Base-by-base conservation (phyloP, 768 basidiomycete species). In the Hygrophoropsis aurantiaca region DNA sequence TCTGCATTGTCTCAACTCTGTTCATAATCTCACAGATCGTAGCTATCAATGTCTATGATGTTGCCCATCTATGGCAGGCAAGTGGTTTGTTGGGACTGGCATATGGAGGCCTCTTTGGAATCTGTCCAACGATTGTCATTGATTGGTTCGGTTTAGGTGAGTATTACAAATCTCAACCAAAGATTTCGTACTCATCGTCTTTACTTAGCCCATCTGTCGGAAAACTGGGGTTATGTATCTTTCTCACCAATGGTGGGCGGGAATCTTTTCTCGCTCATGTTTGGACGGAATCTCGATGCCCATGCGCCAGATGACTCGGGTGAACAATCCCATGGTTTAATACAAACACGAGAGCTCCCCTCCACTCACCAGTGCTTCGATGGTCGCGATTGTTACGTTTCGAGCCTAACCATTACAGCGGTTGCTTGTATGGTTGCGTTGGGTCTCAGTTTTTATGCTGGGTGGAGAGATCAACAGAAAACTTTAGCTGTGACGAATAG, bases 91-190 rank as follows among this genome's bases (percentile, higher is more conserved):
- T 73, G 9, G 62, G 64, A 10, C 56, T 74, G 23, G 81, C 84
- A 0, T 87, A 93, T 55, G 91, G 91, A 3, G 75, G 80, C 40
- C 59, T 82, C 44, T 92, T 90, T 60, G 87, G 85, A 2, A 69
- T 87, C 35, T 75, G 79, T 58, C 88, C 90, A 0, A 82, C 85
- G n/a, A 74, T 94, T 24, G 74, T 80, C 42, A 75, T 94, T 20
- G 93, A 94, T 55, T 93, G 89, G 90, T 94, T 94, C 55, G 92
- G 92, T 6, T 72, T 94, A 58, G 72, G 89, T 89, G 56, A 58
- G 87, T 81, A 2, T 10, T 24, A 34, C 47, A n/a, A 20, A 36
- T 38, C 44, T 52, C 15, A 26, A 21, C 15, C 23, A 27, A 35
- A 6, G n/a, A n/a, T n/a, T n/a, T n/a, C 9, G 26, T 26, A 11